These are phyloP conservation scores for Gastrodia elata DNA, from an alignment of 106 monocot genomes.

Conservation along the genomic window DNA sequence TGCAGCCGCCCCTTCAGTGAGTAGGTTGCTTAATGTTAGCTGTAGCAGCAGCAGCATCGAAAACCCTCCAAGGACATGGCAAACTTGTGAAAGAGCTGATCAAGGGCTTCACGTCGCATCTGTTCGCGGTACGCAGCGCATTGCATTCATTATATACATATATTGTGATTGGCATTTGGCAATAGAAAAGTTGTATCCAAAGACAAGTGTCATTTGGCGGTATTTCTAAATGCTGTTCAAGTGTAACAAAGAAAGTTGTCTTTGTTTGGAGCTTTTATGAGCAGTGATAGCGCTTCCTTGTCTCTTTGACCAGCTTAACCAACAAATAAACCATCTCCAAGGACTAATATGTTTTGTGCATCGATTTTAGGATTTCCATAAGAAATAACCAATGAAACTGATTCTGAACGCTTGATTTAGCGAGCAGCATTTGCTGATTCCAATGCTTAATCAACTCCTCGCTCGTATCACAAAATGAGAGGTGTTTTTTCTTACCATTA, in stretches of 20 bases:
- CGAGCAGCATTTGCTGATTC: background rate
- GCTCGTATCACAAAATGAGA: no score
- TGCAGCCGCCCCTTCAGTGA: slow-evolving; percentile 26
- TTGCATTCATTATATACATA: background rate
- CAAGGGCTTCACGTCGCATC: slow-evolving; percentile 52
- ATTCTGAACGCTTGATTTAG: background rate
- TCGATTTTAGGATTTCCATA: background rate
- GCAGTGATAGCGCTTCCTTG: background rate
- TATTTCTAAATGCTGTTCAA: background rate
- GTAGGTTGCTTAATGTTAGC: slow-evolving; percentile 36
- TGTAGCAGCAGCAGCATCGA: slow-evolving; percentile 63
- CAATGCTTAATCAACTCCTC: background rate
- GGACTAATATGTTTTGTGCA: background rate
- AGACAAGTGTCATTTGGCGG: background rate
- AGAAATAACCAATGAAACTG: background rate
- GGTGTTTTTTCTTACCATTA: background rate
- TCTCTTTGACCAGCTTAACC: background rate
- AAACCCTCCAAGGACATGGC: slow-evolving; percentile 37
- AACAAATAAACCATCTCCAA: background rate
- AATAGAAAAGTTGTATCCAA: background rate
- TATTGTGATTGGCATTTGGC: no score
- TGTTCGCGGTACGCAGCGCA: slow-evolving; percentile 41
- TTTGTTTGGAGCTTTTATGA: background rate
- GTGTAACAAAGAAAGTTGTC: background rate
- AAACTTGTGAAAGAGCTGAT: slow-evolving; percentile 46